These are phyloP conservation scores for Rubroboletus pulcherrimus DNA, from an alignment of 768 basidiomycete species.

Conservation along the genomic window DNA sequence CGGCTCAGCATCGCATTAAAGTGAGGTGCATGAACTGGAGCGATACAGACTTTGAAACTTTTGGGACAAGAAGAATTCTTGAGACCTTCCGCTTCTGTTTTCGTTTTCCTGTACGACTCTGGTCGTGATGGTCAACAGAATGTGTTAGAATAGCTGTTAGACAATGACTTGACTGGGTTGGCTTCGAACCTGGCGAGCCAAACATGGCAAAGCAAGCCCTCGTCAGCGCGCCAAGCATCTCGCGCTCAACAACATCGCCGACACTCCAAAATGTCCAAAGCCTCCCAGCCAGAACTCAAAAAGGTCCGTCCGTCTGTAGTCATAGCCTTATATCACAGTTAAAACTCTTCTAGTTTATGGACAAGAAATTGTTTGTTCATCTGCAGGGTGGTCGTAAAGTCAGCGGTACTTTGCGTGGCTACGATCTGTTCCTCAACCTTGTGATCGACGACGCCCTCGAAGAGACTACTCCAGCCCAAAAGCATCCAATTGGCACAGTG, in stretches of 20 bases:
- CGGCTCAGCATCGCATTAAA: slow-evolving; percentile 11
- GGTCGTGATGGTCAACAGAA: background rate
- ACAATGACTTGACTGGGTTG: background rate
- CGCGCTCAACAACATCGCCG: background rate
- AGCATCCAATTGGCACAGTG: slow-evolving; percentile 87
- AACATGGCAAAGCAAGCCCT: slow-evolving; percentile 32
- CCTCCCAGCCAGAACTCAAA: slow-evolving; percentile 96
- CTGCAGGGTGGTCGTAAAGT: slow-evolving; percentile 95
- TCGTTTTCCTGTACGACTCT: background rate
- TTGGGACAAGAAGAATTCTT: background rate
- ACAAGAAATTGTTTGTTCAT: slow-evolving; percentile 93
- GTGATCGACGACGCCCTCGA: slow-evolving; percentile 95
- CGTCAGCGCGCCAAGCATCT: background rate
- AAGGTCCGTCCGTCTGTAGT: slow-evolving; percentile 56
- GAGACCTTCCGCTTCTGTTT: background rate
- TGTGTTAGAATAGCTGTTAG: background rate
- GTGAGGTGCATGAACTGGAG: background rate
- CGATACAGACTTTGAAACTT: slow-evolving; percentile 14
- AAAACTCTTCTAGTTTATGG: slow-evolving; percentile 76
- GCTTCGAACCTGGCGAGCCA: slow-evolving; percentile 14
- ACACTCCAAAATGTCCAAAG: slow-evolving; percentile 70
- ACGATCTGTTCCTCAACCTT: slow-evolving; percentile 97
- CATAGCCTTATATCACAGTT: background rate
- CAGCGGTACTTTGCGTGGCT: slow-evolving; percentile 91
- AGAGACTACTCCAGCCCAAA: slow-evolving; percentile 86